Evolutionary conservation across 257 asterid genomes (phyloP), one percentile per base, ranked within the genome.

Genomic region (Solanum sejunctum): DNA sequence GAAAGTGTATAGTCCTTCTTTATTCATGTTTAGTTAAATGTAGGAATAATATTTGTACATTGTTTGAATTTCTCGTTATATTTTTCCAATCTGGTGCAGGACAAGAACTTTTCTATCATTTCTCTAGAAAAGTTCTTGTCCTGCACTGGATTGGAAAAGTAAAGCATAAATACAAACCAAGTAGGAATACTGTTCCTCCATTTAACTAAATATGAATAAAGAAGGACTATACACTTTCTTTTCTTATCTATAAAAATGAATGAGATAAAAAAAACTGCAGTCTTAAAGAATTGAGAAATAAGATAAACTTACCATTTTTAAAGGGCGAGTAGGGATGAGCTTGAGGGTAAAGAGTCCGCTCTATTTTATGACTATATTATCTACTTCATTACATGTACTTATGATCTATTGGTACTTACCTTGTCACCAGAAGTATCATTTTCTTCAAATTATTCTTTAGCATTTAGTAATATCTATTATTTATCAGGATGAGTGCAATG

Each of bases 71-170:
- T 8, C 41, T 21, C 11, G 2, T 28, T n/a, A n/a, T 28, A 1
- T 28, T 41, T 16, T 16, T 47, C 51, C 47, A 26, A 51, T 51
- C 63, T 17, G 17, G 3, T 84, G 80, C 85, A 89, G 92, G 88
- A 83, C 36, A 81, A 36, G 15, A 79, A 79, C 45, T 67, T 41
- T 26, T 86, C 86, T 56, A 89, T 28, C 2, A 28, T 28, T 54
- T 82, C 85, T 5, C 83, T 88, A 56, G 86, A 84, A 26, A 41
- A 67, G 54, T 79, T 71, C 15, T 36, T 81, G 36, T 83, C 88
- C 92, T 89, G 85, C 80, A 84, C 3, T 17, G 17, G 26, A 51
- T 51, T 26, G 47, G 51, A 47, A 16, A 16, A 41, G 1, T 28
- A 28, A 28, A 28, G 28, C 28, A 21, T n/a, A 8, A 8, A 49